Evolutionary conservation across 305 asterid species (phyloP), one percentile per base, ranked within the genome.

Genomic region (Plantago lanceolata): DNA sequence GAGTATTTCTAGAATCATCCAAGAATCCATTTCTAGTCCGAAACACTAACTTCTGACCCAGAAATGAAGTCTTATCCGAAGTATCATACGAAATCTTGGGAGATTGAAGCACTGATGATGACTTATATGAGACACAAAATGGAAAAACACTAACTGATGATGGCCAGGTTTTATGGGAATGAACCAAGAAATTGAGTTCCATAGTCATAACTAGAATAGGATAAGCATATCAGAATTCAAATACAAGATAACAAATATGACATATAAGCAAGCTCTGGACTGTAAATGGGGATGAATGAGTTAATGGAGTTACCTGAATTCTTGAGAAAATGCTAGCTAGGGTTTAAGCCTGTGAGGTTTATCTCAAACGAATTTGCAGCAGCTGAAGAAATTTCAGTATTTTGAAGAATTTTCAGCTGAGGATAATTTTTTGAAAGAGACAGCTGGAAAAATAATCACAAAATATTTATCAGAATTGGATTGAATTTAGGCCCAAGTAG

Each of bases 171-270:
- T 76, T 84, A 37, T 74, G 76, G n/a, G 90, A 68, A 40, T 77
- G 74, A 55, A 77, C 65, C 68, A 82, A 68, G 55, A 79, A 76
- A 55, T 70, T 79, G 59, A 85, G 76, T 63, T 87, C 88, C 97
- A 86, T 84, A 7, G 16, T 67, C 48, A 49, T n/a, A 11, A 4
- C 5, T 4, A 2, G 29, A 57, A 8, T 33, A 35, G 47, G 47
- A 11, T 40, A 40, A 40, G 16, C 47, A 40, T 40, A 40, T 9
- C 47, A 40, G 16, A 33, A 33, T 33, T 33, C 9, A 13, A 0
- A 8, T 1, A 12, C 11, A 2, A 5, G 40, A 2, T 40, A 8
- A 11, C 47, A 40, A 40, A 11, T 40, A 40, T 40, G 47, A 40
- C 0, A 1, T 40, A 3, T 40, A 40, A 13, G 47, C 0, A 40